These are phyloP conservation scores for Gracilaria caudata DNA, from an alignment of 23 red algal species.

Conservation along the genomic window DNA sequence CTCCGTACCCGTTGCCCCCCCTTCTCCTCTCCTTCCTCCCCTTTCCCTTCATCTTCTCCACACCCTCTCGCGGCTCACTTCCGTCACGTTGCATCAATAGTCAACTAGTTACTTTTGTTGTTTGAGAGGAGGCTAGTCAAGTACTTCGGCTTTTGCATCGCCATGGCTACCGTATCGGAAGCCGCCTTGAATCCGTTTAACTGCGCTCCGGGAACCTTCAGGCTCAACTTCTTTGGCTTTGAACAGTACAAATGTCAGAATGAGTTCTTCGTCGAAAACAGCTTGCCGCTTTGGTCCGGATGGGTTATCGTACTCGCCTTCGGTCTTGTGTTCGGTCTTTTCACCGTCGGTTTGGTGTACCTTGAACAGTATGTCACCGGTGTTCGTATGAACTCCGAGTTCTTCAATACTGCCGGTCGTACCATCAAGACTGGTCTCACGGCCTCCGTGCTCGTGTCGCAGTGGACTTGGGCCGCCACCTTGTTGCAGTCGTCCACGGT, in stretches of 20 bases:
- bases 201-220: background rate
- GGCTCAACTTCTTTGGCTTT: conserved; percentile 50
- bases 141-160: background rate
- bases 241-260: conserved; percentile 47
- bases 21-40: background rate
- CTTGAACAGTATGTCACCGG: conserved; percentile 46
- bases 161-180: background rate
- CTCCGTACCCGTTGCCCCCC: background rate
- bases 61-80: background rate
- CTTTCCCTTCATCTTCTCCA: background rate
- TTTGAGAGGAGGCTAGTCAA: too few relatives aligned
- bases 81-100: background rate
- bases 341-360: conserved; percentile 74
- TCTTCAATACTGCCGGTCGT: conserved; percentile 88
- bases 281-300: conserved; percentile 41
- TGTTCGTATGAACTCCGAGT: conserved; percentile 67
- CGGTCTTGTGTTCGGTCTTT: conserved; percentile 58
- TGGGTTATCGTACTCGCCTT: conserved; percentile 77
- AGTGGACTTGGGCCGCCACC: conserved; percentile 94
- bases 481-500: conserved; percentile 81
- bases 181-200: conserved; percentile 2
- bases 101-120: too few relatives aligned
- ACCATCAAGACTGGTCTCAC: conserved; percentile 83
- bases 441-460: conserved; percentile 81
- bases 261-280: conserved; percentile 42